Base-by-base conservation (phyloP, 2,329 filamentous ascomycete genomes). In the Aspergillus quadricinctus region DNA sequence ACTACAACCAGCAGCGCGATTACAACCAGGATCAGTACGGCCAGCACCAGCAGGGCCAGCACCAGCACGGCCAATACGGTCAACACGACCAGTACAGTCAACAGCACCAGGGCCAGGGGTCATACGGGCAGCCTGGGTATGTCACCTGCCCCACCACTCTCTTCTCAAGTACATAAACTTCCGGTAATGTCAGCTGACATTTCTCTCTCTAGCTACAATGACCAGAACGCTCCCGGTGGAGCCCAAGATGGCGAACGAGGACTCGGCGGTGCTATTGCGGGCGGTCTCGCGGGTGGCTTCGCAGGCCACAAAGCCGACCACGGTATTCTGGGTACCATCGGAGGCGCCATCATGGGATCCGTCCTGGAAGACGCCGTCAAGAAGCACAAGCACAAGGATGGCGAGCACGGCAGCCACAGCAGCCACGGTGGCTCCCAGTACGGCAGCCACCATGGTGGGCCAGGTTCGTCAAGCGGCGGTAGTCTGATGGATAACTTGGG, bases 301-400 rank as follows among this genome's bases (percentile, higher is more conserved):
- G 74, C 70, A 23, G 78, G 78, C 55, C 73, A 77, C 70, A 76
- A 80, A 66, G 76, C 73, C 59, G 70, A 76, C 60, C 78, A 80
- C 66, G 78, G 78, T 29, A 67, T 80, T 64, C 71, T 80, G 51
- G 78, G 78, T 57, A 73, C 77, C 5, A 70, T 80, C 45, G 77
- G 76, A 57, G 78, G 78, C 45, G 78, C 78, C 31, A 75, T 80
- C 59, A 68, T 76, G 7, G 78, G 78, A 49, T 75, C 72, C 58
- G 67, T 78, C 53, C 69, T 75, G 5, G 75, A 80, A 61, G 78
- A 80, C 54, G 73, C 73, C 21, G 58, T 72, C 52, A 77, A 78
- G 69, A 75, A 77, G 69, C 68, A 76, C 61, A 72, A 72, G 60
- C 70, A 76, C 60, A 65, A 76, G 6, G 61, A 71, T 35, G 59